Percentiles rank a stretch among this genome's conserved stretches.
Conservation (phyloP, 2,329 filamentous ascomycete genomes). For the Claviceps digitariae region DNA sequence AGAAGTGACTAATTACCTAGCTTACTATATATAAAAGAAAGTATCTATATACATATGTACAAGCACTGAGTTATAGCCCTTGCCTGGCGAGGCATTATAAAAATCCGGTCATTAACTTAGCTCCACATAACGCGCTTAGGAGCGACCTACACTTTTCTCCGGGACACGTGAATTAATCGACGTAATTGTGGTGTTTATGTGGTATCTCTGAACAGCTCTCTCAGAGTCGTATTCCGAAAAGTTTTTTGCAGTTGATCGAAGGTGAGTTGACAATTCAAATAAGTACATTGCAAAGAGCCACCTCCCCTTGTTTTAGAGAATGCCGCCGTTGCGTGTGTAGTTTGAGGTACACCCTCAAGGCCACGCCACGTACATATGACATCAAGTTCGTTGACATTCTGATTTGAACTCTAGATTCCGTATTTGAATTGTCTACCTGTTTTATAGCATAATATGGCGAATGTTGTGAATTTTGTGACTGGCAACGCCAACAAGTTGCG, state of each 20-base stretch:
- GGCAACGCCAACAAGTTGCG: constrained; percentile 88
- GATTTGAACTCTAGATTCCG: neutral
- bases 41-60: too few species aligned
- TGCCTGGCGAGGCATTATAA: too few species aligned
- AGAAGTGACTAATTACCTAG: too few species aligned
- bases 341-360: neutral
- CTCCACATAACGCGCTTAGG: too few species aligned
- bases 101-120: too few species aligned
- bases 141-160: too few species aligned
- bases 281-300: too few species aligned
- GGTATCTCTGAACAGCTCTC: neutral
- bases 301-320: too few species aligned
- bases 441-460: constrained; percentile 25
- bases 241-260: neutral
- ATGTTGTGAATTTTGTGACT: constrained; percentile 77
- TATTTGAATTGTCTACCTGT: too few species aligned
- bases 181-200: neutral
- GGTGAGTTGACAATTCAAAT: neutral
- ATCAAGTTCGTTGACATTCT: neutral
- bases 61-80: too few species aligned
- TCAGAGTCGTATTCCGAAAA: neutral
- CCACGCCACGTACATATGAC: neutral
- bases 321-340: too few species aligned
- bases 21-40: too few species aligned
- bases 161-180: neutral